Conservation (phyloP, 2,329 filamentous ascomycete species). For the Piedraia hortae region DNA sequence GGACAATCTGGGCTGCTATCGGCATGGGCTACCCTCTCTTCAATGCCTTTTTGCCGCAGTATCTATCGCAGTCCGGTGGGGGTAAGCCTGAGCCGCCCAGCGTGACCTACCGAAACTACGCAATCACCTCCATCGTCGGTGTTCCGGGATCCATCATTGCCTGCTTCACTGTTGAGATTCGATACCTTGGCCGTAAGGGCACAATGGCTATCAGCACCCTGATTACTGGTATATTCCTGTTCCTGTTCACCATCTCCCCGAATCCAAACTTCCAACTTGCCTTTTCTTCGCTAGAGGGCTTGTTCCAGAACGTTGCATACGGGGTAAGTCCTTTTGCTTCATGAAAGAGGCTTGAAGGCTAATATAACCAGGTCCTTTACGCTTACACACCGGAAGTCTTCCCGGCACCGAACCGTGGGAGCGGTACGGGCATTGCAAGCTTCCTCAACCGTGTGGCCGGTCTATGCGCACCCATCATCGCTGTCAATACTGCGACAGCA, state of each 20-base stretch:
- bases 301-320: constrained; percentile 38
- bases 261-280: constrained; percentile 20
- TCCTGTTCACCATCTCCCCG: constrained; percentile 24
- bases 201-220: constrained; percentile 42
- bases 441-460: constrained; percentile 43
- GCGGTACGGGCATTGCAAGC: constrained; percentile 43
- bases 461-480: constrained; percentile 39
- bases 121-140: constrained; percentile 49
- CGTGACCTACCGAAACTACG: constrained; percentile 48
- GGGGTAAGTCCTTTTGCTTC: neutral
- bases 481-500: constrained; percentile 17
- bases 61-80: constrained; percentile 25
- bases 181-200: constrained; percentile 43
- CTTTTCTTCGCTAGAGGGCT: constrained; percentile 32
- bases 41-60: constrained; percentile 75
- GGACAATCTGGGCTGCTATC: constrained; percentile 61
- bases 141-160: constrained; percentile 53
- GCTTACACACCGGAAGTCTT: constrained; percentile 56
- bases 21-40: constrained; percentile 73
- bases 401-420: constrained; percentile 42
- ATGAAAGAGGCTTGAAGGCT: neutral
- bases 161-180: constrained; percentile 42
- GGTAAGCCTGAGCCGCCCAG: constrained; percentile 20
- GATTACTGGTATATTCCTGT: constrained; percentile 39
- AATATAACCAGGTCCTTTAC: constrained; percentile 29